Base-by-base conservation (phyloP, 768 basidiomycete species). In the Mycena chlorophos region DNA sequence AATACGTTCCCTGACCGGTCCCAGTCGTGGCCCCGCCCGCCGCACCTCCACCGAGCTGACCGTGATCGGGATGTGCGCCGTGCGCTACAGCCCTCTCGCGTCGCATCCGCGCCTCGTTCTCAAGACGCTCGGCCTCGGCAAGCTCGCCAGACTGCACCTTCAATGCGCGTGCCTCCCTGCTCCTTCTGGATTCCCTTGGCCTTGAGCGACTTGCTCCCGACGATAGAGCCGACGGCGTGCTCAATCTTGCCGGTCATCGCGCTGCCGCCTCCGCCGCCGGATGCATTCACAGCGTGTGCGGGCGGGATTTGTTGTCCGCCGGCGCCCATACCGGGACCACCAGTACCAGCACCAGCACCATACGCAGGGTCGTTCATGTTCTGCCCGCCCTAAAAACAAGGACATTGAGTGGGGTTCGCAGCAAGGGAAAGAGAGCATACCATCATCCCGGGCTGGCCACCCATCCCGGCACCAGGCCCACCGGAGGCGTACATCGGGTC, bases 21-120 rank as follows among this genome's bases (percentile, higher is more conserved):
- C 40, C 40, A 34, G 31, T 34, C 31, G 17, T 34, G 31, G n/a
- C n/a, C n/a, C n/a, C n/a, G n/a, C n/a, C n/a, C n/a, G n/a, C 31
- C 17, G 12, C 39, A 25, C 67, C 67, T 19, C 63, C 69, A 20
- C 69, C 70, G n/a, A 66, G 61, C 38, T 66, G 49, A 19, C 63
- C 59, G 28, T 70, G 63, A 19, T 65, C 65, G 3, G 70, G 69
- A 38, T 72, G 69, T 14, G 68, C 68, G 40, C 69, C 81, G 61
- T 81, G 79, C 13, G 69, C 79, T 23, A 82, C 80, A 4, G 81
- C 82, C 8, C 80, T 73, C 56, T 83, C 79, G 20, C 81, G 75
- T 29, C 76, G 73, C 66, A 73, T 61, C 34, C 72, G 34, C 10
- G 81, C 82, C 61, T 83, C 81, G 4, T 68, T 68, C 64, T 84